Base-by-base conservation (phyloP, 129 eudicot genomes). In the Arctium minus region DNA sequence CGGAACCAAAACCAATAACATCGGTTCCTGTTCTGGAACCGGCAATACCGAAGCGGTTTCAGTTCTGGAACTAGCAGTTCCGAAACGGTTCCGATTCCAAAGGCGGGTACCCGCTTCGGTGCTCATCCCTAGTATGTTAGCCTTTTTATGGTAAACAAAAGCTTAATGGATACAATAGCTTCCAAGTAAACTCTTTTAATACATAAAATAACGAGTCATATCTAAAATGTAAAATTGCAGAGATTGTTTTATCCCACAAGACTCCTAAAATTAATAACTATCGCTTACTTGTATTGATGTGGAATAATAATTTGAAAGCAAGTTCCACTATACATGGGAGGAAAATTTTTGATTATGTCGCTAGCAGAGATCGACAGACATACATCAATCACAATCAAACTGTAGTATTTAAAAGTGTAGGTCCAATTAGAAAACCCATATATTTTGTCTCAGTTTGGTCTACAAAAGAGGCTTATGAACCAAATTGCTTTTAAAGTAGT, bases 401-500 rank as follows among this genome's bases (percentile, higher is more conserved):
- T 15, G 32, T 83, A 18, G 72, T 56, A 77, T 38, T 70, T 17
- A 83, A 40, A 37, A 53, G 68, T 15, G 79, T 78, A 77, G 78
- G 74, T 56, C 74, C 74, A 37, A 76, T 27, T 8, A 70, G 39
- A 35, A 75, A 77, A 74, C 27, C 39, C 32, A 53, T 29, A 29
- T 77, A 53, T 37, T 83, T 36, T 30, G 7, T 48, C 36, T 38
- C 73, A 73, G 62, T 70, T 60, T 39, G 74, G 82, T 78, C 86
- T 77, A 83, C 17, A 78, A 70, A 70, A 75, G 81, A 82, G 53
- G 75, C 40, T 74, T 82, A 32, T 32, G 60, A 75, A 68, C 77
- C 31, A 82, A 33, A 22, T 65, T 65, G 53, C n/a, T 82, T 73
- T 81, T 60, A 33, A 76, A 76, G 86, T 82, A 33, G 86, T 48